Evolutionary conservation across 2,329 filamentous ascomycete genomes (phyloP).

Genomic region (Xylaria sp.): DNA sequence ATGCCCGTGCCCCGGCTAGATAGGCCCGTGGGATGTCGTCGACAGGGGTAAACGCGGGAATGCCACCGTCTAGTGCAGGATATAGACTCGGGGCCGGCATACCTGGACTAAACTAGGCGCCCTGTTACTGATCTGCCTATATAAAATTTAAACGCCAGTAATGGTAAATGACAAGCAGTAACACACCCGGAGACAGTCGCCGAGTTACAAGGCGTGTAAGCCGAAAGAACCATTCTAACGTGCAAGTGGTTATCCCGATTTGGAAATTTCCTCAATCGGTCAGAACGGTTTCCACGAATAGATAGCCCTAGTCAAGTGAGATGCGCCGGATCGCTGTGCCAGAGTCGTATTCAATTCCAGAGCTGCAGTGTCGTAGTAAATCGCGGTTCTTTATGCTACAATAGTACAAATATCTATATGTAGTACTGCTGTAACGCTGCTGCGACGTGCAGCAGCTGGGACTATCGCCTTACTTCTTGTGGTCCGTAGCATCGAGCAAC

Average conservation of each 20-base stretch:
- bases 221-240: neutral
- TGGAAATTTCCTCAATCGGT: slow-evolving; percentile 27
- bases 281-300: slow-evolving; percentile 5
- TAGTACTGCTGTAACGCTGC: slow-evolving; percentile 17
- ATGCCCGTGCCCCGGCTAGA: slow-evolving; percentile 9
- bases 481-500: slow-evolving; percentile 2
- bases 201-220: neutral
- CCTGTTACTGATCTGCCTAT: neutral
- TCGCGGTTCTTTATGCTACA: slow-evolving; percentile 1
- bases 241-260: slow-evolving; percentile 23
- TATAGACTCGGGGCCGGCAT: neutral
- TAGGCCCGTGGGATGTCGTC: neutral
- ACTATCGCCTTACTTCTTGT: slow-evolving; percentile 3
- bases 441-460: neutral
- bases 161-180: neutral
- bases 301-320: neutral
- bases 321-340: slow-evolving; percentile 5
- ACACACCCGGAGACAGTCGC: neutral
- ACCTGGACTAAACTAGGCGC: neutral
- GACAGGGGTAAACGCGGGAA: slow-evolving; percentile 7
- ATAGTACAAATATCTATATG: neutral
- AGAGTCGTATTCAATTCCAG: neutral
- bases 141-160: neutral
- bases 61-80: neutral
- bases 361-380: neutral